Evolutionary conservation across 768 basidiomycete genomes (phyloP).

Genomic region (Sarcomyxa edulis): DNA sequence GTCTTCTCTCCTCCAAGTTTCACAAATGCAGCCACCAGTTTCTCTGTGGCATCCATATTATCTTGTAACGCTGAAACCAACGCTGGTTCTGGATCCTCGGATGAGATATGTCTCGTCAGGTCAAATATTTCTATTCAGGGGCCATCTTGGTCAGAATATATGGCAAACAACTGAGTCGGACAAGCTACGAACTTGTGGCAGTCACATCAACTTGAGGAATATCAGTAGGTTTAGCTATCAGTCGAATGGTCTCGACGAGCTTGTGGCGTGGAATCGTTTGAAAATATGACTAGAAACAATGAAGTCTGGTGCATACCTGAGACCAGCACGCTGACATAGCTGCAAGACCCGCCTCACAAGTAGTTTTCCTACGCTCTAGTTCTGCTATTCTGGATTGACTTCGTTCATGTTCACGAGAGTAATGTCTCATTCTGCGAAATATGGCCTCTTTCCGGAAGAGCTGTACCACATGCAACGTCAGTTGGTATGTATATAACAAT

Average conservation of each 20-base stretch:
- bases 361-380: conserved; percentile 59
- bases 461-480: conserved; percentile 30
- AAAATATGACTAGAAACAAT: conserved; percentile 4
- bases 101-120: conserved; percentile 33
- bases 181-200: conserved; percentile 30
- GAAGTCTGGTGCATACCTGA: conserved; percentile 40
- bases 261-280: conserved; percentile 24
- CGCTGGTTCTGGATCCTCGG: conserved; percentile 28
- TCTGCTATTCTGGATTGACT: conserved; percentile 55
- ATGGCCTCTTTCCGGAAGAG: conserved; percentile 85
- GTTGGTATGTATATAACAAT: conserved; percentile 9
- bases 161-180: conserved; percentile 3
- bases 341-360: conserved; percentile 65
- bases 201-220: conserved; percentile 35
- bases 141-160: conserved; percentile 3
- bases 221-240: conserved; percentile 49
- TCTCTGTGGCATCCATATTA: conserved; percentile 52
- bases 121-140: conserved; percentile 37
- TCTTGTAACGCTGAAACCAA: conserved; percentile 43
- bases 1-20: conserved; percentile 33
- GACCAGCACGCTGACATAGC: conserved; percentile 79
- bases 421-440: conserved; percentile 79
- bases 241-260: conserved; percentile 64
- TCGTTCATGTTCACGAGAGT: conserved; percentile 70
- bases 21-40: conserved; percentile 54